phyloP scores from a whole-genome alignment of 2,329 filamentous ascomycete genomes.

The Delphinella strobiligena region DNA sequence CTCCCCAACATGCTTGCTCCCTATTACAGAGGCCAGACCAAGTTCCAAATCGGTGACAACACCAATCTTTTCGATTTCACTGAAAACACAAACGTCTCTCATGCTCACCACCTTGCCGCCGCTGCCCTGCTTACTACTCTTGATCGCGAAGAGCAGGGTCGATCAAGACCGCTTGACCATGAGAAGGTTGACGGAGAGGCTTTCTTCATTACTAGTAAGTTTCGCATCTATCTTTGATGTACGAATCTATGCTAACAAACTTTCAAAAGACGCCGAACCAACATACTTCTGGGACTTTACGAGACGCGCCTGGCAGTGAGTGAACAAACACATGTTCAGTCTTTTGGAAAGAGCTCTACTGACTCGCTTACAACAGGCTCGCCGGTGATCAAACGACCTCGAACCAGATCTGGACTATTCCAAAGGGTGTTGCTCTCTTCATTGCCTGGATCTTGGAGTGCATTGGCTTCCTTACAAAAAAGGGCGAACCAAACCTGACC shows the following conservation, averaged over 20 bases:
- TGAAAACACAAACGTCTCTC: slow-evolving; percentile 39
- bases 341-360: no score
- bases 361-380: no score
- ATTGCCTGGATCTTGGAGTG: slow-evolving; percentile 33
- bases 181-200: slow-evolving; percentile 39
- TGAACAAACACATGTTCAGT: no score
- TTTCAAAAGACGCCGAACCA: slow-evolving; percentile 36
- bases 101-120: slow-evolving; percentile 39
- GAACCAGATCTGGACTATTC: slow-evolving; percentile 30
- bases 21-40: slow-evolving; percentile 35
- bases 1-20: slow-evolving; percentile 33
- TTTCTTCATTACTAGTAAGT: slow-evolving; percentile 42
- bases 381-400: slow-evolving; percentile 27
- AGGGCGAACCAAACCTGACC: slow-evolving; percentile 35
- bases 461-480: slow-evolving; percentile 28
- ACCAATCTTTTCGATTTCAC: slow-evolving; percentile 43
- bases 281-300: slow-evolving; percentile 41
- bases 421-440: slow-evolving; percentile 27
- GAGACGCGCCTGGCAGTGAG: slow-evolving; percentile 34
- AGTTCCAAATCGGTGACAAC: slow-evolving; percentile 39
- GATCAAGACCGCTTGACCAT: slow-evolving; percentile 30
- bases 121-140: slow-evolving; percentile 36
- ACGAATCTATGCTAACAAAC: no score
- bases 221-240: no score
- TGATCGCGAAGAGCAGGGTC: slow-evolving; percentile 19